Evolutionary conservation across 331 rosid species (phyloP).

Genomic region (Spiraea crenata): DNA sequence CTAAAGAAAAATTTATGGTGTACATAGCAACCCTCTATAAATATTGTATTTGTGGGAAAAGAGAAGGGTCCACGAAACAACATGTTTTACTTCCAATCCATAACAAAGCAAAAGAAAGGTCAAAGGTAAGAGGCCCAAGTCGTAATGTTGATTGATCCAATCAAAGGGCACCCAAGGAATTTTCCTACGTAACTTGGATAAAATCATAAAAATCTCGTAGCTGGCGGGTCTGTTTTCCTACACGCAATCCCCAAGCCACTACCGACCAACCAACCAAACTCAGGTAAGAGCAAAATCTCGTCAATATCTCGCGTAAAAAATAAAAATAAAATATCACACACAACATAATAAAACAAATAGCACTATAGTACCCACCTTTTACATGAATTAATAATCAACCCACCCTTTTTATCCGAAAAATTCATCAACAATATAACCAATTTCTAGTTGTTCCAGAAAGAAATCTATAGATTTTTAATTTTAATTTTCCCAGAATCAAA

Average conservation of each 20-base stretch:
- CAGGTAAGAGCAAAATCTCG: slow-evolving; percentile 13
- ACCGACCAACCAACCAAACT: neutral
- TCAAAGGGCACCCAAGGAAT: neutral
- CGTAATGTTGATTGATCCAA: too few species aligned
- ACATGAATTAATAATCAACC: neutral
- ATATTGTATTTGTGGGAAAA: too few species aligned
- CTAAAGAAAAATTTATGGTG: too few species aligned
- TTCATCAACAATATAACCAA: neutral
- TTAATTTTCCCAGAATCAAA: neutral
- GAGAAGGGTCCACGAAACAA: neutral
- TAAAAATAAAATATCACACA: neutral
- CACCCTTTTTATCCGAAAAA: neutral
- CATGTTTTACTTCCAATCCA: neutral
- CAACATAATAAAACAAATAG: neutral
- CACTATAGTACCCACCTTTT: neutral
- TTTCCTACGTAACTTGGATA: neutral
- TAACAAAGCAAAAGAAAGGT: too few species aligned
- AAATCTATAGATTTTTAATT: neutral
- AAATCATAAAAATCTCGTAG: neutral
- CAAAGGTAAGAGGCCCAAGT: too few species aligned
- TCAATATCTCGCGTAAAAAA: slow-evolving; percentile 10
- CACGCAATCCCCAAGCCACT: slow-evolving; percentile 5
- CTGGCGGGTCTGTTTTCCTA: neutral
- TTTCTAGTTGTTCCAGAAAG: neutral
- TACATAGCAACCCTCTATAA: too few species aligned